Percentiles rank a stretch among this genome's conserved stretches.
phyloP scores from a whole-genome alignment of 2,329 filamentous ascomycete genomes.

The Aspergillus arachidicola region DNA sequence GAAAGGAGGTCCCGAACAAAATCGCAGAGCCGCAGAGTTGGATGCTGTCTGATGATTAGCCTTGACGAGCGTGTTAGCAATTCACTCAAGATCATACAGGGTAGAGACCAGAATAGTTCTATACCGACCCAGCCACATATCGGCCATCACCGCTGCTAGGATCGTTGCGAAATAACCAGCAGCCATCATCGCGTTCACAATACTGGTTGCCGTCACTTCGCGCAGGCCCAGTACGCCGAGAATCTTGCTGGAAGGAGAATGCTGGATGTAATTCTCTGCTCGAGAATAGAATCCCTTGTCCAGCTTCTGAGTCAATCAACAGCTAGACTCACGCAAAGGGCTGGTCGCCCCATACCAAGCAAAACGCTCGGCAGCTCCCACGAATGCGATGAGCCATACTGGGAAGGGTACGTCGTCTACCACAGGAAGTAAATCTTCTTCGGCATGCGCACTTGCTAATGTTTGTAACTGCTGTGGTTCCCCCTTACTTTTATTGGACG shows the following conservation, averaged over 20 bases:
- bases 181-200: no score
- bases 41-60: no score
- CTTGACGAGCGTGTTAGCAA: no score
- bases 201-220: no score
- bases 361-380: not conserved
- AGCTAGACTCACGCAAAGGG: not conserved
- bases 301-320: not conserved
- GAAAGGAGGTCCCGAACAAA: no score
- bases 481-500: not conserved
- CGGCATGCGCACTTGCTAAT: not conserved
- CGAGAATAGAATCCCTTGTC: not conserved
- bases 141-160: rapidly evolving
- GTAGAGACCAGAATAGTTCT: no score
- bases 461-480: not conserved
- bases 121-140: no score
- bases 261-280: not conserved
- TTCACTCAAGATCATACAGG: no score
- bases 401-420: not conserved
- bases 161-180: no score
- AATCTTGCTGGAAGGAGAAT: not conserved
- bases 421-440: not conserved
- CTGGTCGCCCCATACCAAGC: not conserved
- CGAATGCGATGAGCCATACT: not conserved
- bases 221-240: no score
- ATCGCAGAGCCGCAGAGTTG: no score